These are phyloP conservation scores for Terfezia boudieri DNA, from an alignment of 495 filamentous ascomycete species.

Conservation along the genomic window DNA sequence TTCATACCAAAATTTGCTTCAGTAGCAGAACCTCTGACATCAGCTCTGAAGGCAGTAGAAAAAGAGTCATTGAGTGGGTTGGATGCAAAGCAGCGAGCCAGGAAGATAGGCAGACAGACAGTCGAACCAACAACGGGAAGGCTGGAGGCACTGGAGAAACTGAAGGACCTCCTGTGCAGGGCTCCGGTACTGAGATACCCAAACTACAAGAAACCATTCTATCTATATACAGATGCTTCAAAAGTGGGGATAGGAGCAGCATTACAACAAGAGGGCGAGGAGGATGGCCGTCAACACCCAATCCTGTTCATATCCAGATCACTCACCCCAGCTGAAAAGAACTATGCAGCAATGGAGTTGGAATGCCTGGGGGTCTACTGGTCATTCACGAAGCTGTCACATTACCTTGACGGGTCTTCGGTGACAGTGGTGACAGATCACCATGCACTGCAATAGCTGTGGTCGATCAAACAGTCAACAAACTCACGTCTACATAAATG, in stretches of 20 bases:
- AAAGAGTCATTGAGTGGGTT: background rate
- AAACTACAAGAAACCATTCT: background rate
- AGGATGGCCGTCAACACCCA: background rate
- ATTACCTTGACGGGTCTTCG: background rate
- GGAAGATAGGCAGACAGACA: background rate
- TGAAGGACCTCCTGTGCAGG: background rate
- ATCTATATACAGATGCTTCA: background rate
- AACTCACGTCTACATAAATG: background rate
- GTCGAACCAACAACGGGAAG: background rate
- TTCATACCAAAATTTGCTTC: slow-evolving; percentile 1
- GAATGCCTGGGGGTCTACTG: background rate
- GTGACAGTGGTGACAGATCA: background rate
- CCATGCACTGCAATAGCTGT: background rate
- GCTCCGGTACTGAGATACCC: background rate
- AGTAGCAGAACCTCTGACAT: background rate
- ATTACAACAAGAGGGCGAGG: background rate
- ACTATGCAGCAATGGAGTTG: background rate
- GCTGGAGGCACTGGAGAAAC: background rate
- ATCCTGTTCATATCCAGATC: background rate
- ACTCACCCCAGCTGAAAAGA: background rate
- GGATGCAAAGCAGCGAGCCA: background rate
- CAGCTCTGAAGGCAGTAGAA: background rate
- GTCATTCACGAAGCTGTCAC: background rate
- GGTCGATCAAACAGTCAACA: background rate
- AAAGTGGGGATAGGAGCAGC: background rate